Conservation (phyloP, 1,139 yeast genomes). For the Blastobotrys ciferrii region DNA sequence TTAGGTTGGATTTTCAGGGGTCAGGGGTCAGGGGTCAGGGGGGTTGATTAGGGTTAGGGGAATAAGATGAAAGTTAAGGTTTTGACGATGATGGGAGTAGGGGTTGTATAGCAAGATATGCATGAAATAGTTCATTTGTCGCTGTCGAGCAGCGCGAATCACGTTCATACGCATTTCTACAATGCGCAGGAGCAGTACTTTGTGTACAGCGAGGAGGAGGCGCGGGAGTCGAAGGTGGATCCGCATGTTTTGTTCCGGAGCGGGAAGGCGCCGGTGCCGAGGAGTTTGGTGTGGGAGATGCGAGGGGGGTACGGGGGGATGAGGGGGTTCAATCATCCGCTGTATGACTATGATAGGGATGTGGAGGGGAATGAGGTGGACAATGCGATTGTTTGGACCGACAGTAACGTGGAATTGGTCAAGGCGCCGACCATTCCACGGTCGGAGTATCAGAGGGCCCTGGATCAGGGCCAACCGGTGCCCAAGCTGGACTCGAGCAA, state of each 20-base stretch:
- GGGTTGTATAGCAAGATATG: conserved; percentile 42
- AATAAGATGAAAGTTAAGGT: too few relatives aligned
- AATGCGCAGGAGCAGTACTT: conserved; percentile 72
- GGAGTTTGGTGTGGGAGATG: conserved; percentile 77
- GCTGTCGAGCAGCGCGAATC: conserved; percentile 70
- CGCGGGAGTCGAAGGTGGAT: conserved; percentile 42
- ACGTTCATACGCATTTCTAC: conserved; percentile 72
- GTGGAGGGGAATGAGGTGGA: conserved; percentile 21
- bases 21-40: too few relatives aligned
- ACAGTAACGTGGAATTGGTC: conserved; percentile 17
- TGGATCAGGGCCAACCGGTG: conserved; percentile 49
- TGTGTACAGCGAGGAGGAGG: conserved; percentile 44
- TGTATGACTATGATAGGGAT: conserved; percentile 22
- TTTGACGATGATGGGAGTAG: not conserved
- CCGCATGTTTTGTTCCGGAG: conserved; percentile 47
- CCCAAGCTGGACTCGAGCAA: conserved; percentile 40
- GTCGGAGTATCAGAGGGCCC: conserved; percentile 58
- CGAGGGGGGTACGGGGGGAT: conserved; percentile 39
- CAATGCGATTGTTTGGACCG: conserved; percentile 18
- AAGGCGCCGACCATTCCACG: conserved; percentile 38
- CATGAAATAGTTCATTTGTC: conserved; percentile 71
- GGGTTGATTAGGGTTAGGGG: too few relatives aligned
- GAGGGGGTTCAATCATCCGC: conserved; percentile 25
- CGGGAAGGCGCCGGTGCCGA: conserved; percentile 67
- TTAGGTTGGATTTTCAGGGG: too few relatives aligned